Evolutionary conservation across 139 green algal genomes (phyloP).

Genomic region (Chlamydomonas asymmetrica): DNA sequence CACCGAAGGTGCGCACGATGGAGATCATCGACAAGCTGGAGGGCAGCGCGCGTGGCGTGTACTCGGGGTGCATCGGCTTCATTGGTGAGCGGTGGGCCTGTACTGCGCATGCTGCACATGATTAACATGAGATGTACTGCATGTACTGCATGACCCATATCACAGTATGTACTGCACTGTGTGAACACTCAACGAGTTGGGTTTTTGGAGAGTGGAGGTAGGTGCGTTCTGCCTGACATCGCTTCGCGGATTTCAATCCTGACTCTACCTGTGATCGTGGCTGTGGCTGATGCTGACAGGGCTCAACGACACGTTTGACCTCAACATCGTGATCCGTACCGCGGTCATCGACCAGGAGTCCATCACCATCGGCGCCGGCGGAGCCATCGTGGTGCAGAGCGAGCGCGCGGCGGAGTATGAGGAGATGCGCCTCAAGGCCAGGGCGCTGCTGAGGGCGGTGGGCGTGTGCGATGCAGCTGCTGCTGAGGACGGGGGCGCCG

Average conservation of each 20-base stretch:
- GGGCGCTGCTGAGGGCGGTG: constrained; percentile 43
- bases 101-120: too few species aligned
- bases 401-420: constrained; percentile 81
- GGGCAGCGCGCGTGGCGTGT: constrained; percentile 77
- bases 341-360: constrained; percentile 62
- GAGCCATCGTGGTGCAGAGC: constrained; percentile 91
- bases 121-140: too few species aligned
- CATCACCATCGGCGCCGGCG: constrained; percentile 87
- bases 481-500: too few species aligned
- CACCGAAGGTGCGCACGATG: constrained; percentile 86
- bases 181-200: too few species aligned
- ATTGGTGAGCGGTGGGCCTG: too few species aligned
- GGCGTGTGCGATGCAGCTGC: constrained; percentile 36
- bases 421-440: constrained; percentile 95
- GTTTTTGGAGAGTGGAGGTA: too few species aligned
- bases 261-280: too few species aligned
- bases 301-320: constrained; percentile 89
- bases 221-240: too few species aligned
- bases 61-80: constrained; percentile 92
- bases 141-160: too few species aligned
- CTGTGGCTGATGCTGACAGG: too few species aligned
- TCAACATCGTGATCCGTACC: constrained; percentile 99
- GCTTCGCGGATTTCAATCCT: too few species aligned
- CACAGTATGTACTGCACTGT: too few species aligned
- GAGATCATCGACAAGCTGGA: constrained; percentile 91